Percentiles rank a stretch among this genome's conserved stretches.
Conservation (phyloP, 495 filamentous ascomycete genomes). For the Trichoderma gamsii region DNA sequence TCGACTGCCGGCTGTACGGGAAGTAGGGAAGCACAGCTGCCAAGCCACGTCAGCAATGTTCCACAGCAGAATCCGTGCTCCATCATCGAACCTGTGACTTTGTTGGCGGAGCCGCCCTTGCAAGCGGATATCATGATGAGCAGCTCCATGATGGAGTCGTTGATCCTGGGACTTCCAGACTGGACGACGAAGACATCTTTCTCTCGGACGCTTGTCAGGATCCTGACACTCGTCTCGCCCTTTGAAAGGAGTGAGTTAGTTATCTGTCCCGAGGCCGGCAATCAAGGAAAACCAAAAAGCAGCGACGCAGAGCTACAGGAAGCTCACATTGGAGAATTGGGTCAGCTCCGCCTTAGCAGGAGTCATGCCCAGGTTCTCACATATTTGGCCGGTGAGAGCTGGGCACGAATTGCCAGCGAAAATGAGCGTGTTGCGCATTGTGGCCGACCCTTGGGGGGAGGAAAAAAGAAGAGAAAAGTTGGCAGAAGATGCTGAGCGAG, state of each 20-base stretch:
- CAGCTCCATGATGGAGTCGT: slow-evolving; percentile 97
- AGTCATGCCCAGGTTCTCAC: slow-evolving; percentile 52
- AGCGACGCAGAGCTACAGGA: slow-evolving; percentile 19
- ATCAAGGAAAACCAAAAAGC: slow-evolving; percentile 44
- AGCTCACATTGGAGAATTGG: slow-evolving; percentile 52
- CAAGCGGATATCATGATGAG: slow-evolving; percentile 98
- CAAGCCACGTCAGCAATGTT: slow-evolving; percentile 23
- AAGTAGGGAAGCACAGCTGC: slow-evolving; percentile 97
- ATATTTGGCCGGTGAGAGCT: slow-evolving; percentile 51
- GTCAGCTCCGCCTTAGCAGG: slow-evolving; percentile 52
- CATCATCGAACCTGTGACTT: slow-evolving; percentile 73
- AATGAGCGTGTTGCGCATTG: slow-evolving; percentile 52
- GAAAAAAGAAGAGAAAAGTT: slow-evolving; percentile 1
- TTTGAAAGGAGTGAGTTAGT: slow-evolving; percentile 63
- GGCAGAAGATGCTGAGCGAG: slow-evolving; percentile 27
- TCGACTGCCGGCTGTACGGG: slow-evolving; percentile 96
- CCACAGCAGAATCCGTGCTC: slow-evolving; percentile 16
- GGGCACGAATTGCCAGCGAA: slow-evolving; percentile 54
- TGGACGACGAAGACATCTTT: slow-evolving; percentile 99
- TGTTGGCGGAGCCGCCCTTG: slow-evolving; percentile 94
- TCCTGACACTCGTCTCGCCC: slow-evolving; percentile 94
- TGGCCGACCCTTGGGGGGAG: slow-evolving; percentile 22
- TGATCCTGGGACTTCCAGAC: slow-evolving; percentile 93
- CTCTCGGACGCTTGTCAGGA: slow-evolving; percentile 87
- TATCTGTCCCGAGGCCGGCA: slow-evolving; percentile 65